Base-by-base conservation (phyloP, 164 flowering plant genomes). In the Saururus chinensis region DNA sequence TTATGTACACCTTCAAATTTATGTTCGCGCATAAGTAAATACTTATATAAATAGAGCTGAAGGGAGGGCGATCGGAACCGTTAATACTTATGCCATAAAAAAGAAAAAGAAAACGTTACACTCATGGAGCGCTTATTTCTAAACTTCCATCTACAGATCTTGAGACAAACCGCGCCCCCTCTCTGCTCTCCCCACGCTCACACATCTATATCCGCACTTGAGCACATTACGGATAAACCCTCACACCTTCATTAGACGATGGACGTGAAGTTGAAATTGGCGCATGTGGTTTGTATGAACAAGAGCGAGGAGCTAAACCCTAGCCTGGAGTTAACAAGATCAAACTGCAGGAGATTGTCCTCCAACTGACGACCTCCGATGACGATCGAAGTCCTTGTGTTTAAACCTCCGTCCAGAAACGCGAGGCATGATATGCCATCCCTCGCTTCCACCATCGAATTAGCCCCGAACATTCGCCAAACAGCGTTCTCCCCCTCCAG, bases 261-360 rank as follows among this genome's bases (percentile, higher is more conserved):
- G 62, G 61, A n/a, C 11, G 53, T 45, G 66, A 79, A 76, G 57
- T 77, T 77, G 76, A 80, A 77, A 66, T 77, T 73, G 52, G 79
- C 62, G 40, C 81, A 80, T 1, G 77, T 77, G 40, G 79, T 77
- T 40, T 51, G 67, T 40, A 60, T 24, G 42, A 48, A 41, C 30
- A 75, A 56, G 0, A 80, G 70, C 2, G 75, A 45, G 1, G 71
- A 62, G 51, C 73, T 76, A 62, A 76, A 72, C 10, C 80, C 82
- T 1, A 79, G 56, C 63, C 73, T 74, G 0, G 75, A 69, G 0
- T 53, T 55, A 1, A 75, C 75, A 49, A 78, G 54, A 75, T 75
- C 79, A 42, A 79, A 73, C 65, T 74, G 68, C 37, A 79, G 52
- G 1, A 74, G 71, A 56, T 70, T 70, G 25, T 76, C 66, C 64